These are phyloP conservation scores for Trypanosoma vivax DNA, from an alignment of 208 protist genomes.

Conservation along the genomic window DNA sequence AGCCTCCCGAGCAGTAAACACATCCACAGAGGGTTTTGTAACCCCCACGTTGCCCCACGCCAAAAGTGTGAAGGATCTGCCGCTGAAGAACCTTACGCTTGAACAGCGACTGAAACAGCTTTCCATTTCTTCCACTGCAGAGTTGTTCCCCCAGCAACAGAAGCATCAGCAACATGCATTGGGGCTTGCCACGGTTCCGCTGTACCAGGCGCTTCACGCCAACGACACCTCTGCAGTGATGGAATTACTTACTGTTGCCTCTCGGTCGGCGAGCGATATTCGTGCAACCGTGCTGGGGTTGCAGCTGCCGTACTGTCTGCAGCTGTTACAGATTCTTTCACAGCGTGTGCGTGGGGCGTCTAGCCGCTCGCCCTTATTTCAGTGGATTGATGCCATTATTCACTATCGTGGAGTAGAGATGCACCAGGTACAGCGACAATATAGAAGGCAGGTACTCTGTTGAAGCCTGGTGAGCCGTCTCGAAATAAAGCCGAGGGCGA, in stretches of 20 bases:
- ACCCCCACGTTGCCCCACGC: conserved; percentile 41
- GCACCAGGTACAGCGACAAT: conserved; percentile 45
- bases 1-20: conserved; percentile 40
- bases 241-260: conserved; percentile 71
- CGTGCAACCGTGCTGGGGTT: conserved; percentile 56
- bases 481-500: no score
- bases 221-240: conserved; percentile 68
- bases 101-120: conserved; percentile 67
- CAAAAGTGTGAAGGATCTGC: conserved; percentile 60
- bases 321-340: conserved; percentile 64
- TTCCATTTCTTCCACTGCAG: conserved; percentile 1
- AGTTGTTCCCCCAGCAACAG: not conserved
- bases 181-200: conserved; percentile 73
- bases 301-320: conserved; percentile 69
- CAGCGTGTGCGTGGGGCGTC: conserved; percentile 37
- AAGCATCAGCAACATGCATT: conserved; percentile 34
- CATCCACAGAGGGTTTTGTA: conserved; percentile 50
- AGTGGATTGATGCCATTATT: conserved; percentile 74
- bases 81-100: conserved; percentile 56
- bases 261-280: conserved; percentile 40
- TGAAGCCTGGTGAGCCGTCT: no score
- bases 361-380: conserved; percentile 56
- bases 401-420: conserved; percentile 74
- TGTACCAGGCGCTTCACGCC: conserved; percentile 83
- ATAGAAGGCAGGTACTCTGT: not conserved